These are phyloP conservation scores for Saccharomyces paradoxus DNA, from an alignment of 805 yeast species.

Conservation along the genomic window DNA sequence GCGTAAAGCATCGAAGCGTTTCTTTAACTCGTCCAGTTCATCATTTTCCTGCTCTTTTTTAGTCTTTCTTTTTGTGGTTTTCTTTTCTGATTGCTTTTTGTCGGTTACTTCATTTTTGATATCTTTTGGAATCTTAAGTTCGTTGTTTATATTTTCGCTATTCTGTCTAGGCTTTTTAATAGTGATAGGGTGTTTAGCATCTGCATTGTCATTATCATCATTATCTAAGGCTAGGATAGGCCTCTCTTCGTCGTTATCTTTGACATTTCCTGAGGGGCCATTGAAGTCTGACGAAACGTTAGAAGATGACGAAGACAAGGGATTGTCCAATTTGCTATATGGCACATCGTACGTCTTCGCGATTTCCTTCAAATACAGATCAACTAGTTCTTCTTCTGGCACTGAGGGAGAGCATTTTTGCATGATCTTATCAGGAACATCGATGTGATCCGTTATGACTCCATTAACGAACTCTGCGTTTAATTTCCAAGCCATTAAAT, in stretches of 20 bases:
- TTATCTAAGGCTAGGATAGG: conserved; percentile 34
- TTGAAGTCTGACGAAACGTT: conserved; percentile 11
- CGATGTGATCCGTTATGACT: conserved; percentile 22
- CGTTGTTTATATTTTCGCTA: conserved; percentile 34
- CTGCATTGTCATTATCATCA: conserved; percentile 18
- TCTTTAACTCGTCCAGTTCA: conserved; percentile 59
- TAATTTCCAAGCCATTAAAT: conserved; percentile 51
- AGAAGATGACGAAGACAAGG: conserved; percentile 12
- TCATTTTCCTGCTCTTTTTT: conserved; percentile 27
- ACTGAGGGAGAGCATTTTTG: conserved; percentile 58
- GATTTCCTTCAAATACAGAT: conserved; percentile 66
- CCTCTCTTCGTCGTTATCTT: conserved; percentile 22
- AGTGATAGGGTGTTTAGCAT: conserved; percentile 34
- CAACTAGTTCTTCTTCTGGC: conserved; percentile 58
- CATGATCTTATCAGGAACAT: conserved; percentile 61
- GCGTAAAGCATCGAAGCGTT: conserved; percentile 72
- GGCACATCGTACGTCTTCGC: conserved; percentile 74
- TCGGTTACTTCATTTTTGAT: conserved; percentile 28
- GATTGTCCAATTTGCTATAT: conserved; percentile 44
- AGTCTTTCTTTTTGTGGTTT: conserved; percentile 19
- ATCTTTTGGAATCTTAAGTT: conserved; percentile 35
- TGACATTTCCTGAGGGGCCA: conserved; percentile 21
- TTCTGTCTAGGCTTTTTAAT: conserved; percentile 37
- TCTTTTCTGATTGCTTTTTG: conserved; percentile 6
- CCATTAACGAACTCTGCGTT: conserved; percentile 57